Base-by-base conservation (phyloP, 1,284 basidiomycete species). In the Cryptococcus depauperatus region DNA sequence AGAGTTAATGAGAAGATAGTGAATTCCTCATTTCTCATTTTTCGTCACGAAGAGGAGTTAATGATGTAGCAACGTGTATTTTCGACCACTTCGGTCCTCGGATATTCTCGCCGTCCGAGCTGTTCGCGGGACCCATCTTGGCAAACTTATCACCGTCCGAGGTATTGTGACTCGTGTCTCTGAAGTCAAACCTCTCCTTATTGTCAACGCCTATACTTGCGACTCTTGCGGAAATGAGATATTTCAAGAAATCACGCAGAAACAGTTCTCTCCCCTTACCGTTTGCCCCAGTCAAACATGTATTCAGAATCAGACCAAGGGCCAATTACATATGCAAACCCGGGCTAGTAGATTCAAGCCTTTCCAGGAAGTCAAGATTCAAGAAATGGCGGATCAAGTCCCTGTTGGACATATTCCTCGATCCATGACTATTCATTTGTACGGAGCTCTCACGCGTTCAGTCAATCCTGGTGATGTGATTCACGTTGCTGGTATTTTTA, bases 331-430 rank as follows among this genome's bases (percentile, higher is more conserved):
- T 65, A 96, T 97, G 85, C 95, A 98, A 72, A 96, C 93, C 3
- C 79, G 95, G 28, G 95, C 95, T 18, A 90, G 87, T 73, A 83
- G 95, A 48, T 99, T 98, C 71, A 87, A 85, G 59, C 90, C 93
- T 0, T 99, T 98, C 77, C 95, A 99, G 67, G 95, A 99, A 70
- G 82, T 96, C 55, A 95, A 95, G 73, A 89, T 99, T 39, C 95
- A 99, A 69, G 95, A 99, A 72, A 95, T 98, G 93, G 87, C 95
- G 21, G 95, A 98, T 64, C 95, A 99, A 82, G 95, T 99, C 0
- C 95, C 95, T 19, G 92, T 98, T 29, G 95, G 95, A 3, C 95
- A 99, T 68, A 98, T 99, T 50, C 95, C 95, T 26, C 84, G 95
- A 29, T 91, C 91, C 2, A 98, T 97, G 95, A 92, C 91, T 0